A percentile compares a stretch with the other conserved stretches of the same genome.
phyloP scores from a whole-genome alignment of 1,284 basidiomycete species.

The Lignosus rhinocerotis region DNA sequence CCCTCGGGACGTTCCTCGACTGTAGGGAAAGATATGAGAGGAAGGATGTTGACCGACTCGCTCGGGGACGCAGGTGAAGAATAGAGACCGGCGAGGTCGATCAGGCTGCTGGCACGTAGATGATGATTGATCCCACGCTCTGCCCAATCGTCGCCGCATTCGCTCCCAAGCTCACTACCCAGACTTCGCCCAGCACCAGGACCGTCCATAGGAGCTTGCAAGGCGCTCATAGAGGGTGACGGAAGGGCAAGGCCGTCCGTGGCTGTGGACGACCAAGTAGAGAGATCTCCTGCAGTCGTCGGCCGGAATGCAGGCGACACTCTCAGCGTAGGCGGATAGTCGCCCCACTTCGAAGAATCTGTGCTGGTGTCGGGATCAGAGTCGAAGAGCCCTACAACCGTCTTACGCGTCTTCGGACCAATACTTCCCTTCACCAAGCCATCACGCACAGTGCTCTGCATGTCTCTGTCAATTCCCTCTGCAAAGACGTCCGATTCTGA shows the following conservation, averaged over 20 bases:
- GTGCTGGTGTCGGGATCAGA: slow-evolving; percentile 14
- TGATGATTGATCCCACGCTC: slow-evolving; percentile 42
- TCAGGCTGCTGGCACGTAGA: slow-evolving; percentile 51
- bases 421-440: slow-evolving; percentile 8
- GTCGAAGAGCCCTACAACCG: slow-evolving; percentile 67
- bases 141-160: slow-evolving; percentile 44
- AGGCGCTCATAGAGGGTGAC: slow-evolving; percentile 24
- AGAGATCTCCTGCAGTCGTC: slow-evolving; percentile 15
- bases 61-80: slow-evolving; percentile 25
- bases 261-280: slow-evolving; percentile 30
- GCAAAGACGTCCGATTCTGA: slow-evolving; percentile 31
- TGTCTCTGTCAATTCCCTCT: slow-evolving; percentile 32
- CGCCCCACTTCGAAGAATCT: slow-evolving; percentile 1
- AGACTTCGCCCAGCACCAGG: slow-evolving; percentile 43
- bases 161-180: slow-evolving; percentile 53
- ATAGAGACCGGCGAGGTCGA: slow-evolving; percentile 40
- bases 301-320: slow-evolving; percentile 26
- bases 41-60: slow-evolving; percentile 8
- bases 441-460: slow-evolving; percentile 38
- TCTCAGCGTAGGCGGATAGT: slow-evolving; percentile 21
- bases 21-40: slow-evolving; percentile 18
- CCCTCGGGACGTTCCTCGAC: slow-evolving; percentile 1
- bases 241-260: slow-evolving; percentile 25
- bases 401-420: slow-evolving; percentile 47
- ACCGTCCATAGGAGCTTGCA: slow-evolving; percentile 22